Evolutionary conservation across 148 eudicot genomes (phyloP), one percentile per base, ranked within the genome.

Genomic region (Rheum nobile): DNA sequence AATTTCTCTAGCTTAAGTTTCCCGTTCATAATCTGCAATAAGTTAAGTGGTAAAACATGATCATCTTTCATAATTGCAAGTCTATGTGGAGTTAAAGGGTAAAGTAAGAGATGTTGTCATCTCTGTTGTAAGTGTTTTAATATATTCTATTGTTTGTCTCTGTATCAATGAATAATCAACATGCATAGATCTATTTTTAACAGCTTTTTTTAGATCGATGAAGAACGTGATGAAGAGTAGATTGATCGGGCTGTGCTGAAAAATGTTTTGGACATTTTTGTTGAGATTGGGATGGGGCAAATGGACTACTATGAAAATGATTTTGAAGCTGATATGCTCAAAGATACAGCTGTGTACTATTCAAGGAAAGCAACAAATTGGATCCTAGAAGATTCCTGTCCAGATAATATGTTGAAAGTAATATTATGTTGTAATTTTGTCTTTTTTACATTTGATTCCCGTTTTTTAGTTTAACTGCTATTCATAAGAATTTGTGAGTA

Each of bases 231-330:
- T 48, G 81, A 77, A 69, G 77, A 67, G n/a, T 71, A 78, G 74
- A 78, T 74, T 74, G 77, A 78, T 29, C 70, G 71, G 0, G 74
- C 61, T 21, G 41, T 78, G 16, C 29, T 78, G 81, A 74, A 74
- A 72, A 74, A 78, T 78, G 77, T 78, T 13, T 29, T 78, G 54
- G 71, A 74, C 70, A 72, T 78, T 22, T 82, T 75, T 61, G 75
- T 67, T 42, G 79, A 79, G 32, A 70, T 76, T 29, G 78, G 73
- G 19, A 72, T 70, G 61, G 72, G 52, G 22, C 63, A 72, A n/a
- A 68, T 22, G 50, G 72, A 73, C 35, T 73, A 42, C 50, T 79
- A 72, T 44, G 77, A 54, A 41, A 54, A 82, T 57, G 82, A 82
- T 50, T 75, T 82, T 28, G 82, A 76, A 73, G 77, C 71, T 12